Conservation (phyloP, 192 early-diverging fungal species). For the Coemansia sp. region DNA sequence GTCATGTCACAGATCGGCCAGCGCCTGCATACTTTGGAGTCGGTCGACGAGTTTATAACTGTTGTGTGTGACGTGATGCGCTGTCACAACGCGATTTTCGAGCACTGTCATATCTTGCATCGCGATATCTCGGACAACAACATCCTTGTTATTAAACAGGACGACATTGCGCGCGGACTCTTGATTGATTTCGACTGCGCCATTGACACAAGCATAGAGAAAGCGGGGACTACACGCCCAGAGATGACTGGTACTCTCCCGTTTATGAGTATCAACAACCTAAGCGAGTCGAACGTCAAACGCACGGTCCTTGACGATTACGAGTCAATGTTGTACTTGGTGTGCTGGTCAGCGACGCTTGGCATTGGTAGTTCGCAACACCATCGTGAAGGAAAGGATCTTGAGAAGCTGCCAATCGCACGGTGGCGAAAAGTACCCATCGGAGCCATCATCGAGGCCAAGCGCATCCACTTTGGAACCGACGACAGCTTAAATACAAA, state of each 20-base stretch:
- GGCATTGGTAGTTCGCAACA: neutral
- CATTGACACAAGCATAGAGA: neutral
- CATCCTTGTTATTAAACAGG: constrained; percentile 15
- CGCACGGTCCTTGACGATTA: constrained; percentile 9
- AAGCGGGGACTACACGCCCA: neutral
- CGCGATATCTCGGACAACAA: constrained; percentile 31
- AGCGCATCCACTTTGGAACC: neutral
- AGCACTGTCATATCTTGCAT: constrained; percentile 23
- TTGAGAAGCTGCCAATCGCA: neutral
- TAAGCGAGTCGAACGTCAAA: neutral
- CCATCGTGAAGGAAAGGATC: neutral
- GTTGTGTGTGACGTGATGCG: constrained; percentile 28
- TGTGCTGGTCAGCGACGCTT: neutral
- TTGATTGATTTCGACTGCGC: constrained; percentile 35
- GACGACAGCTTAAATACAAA: neutral
- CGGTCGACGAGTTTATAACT: constrained; percentile 19
- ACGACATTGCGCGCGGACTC: constrained; percentile 9
- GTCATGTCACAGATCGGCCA: constrained; percentile 16
- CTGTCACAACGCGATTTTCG: constrained; percentile 14
- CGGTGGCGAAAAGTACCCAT: neutral
- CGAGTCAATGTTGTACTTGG: constrained; percentile 4
- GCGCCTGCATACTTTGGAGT: neutral
- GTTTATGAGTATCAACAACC: constrained; percentile 35
- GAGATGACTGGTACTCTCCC: constrained; percentile 12
- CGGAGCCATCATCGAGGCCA: neutral